phyloP scores from a whole-genome alignment of 2,329 filamentous ascomycete genomes.

The Aureobasidium sp. region DNA sequence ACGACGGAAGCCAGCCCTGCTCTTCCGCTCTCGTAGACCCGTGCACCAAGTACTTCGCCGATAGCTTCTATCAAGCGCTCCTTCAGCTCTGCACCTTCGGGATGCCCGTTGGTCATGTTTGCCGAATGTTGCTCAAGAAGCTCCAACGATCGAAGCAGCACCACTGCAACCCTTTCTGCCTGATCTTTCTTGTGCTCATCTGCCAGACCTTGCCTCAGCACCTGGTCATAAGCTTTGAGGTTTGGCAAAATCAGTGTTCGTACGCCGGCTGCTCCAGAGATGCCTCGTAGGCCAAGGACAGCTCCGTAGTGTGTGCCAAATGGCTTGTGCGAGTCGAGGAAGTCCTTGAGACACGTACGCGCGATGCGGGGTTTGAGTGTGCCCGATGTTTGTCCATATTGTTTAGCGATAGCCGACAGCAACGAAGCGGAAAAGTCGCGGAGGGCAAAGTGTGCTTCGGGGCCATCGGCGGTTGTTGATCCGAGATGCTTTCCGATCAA shows the following conservation, averaged over 20 bases:
- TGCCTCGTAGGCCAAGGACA: constrained; percentile 67
- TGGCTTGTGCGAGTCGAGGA: constrained; percentile 78
- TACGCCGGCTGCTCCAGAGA: constrained; percentile 64
- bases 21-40: constrained; percentile 27
- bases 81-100: constrained; percentile 34
- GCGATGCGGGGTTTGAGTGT: constrained; percentile 82
- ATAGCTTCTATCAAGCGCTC: constrained; percentile 36
- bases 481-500: constrained; percentile 78
- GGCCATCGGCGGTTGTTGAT: constrained; percentile 39
- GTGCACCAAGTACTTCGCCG: constrained; percentile 21
- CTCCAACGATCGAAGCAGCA: constrained; percentile 50
- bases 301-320: constrained; percentile 84
- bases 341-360: constrained; percentile 85
- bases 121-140: constrained; percentile 43
- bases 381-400: constrained; percentile 73
- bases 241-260: constrained; percentile 59
- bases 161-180: constrained; percentile 52
- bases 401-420: constrained; percentile 68
- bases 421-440: constrained; percentile 79
- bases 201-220: constrained; percentile 50
- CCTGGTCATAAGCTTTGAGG: constrained; percentile 54
- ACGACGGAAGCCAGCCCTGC: constrained; percentile 32
- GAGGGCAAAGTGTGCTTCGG: constrained; percentile 63
- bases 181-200: constrained; percentile 51
- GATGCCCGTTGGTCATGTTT: constrained; percentile 32